Evolutionary conservation across 2,329 filamentous ascomycete species (phyloP), one percentile per base, ranked within the genome.

Genomic region (Chrysosporium keratinophilum): DNA sequence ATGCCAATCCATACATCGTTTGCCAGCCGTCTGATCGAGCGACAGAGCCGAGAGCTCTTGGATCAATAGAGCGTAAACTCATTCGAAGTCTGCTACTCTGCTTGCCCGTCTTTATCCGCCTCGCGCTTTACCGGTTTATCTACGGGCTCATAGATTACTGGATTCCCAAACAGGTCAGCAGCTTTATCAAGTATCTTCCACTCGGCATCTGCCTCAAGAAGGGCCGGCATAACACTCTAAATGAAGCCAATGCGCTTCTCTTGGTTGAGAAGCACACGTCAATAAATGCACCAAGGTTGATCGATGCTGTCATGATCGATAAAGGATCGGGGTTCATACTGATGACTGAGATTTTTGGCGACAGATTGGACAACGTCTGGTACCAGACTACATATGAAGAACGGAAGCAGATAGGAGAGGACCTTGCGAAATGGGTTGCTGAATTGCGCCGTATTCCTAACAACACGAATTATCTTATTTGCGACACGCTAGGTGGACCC

Each of bases 371-470:
- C 31, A 7, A 33, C 7, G 51, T 52, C 12, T 34, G 20, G 23
- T 52, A 58, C 31, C 43, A 54, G n/a, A 56, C 47, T 19, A 58
- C 54, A 12, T 42, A 19, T 31, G 54, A 56, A 46, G 56, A 58
- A 41, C 56, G 50, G 12, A 39, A 55, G 17, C 56, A 58, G 39
- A 51, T 58, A 15, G 56, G 56, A 17, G 41, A 54, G 41, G 56
- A 58, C 28, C 23, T 58, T n/a, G 54, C 50, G 10, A 44, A 53
- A 40, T 56, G 48, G 15, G 50, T 58, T 49, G 43, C 35, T 33
- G 40, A 58, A 33, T 34, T 56, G 31, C 56, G 54, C 17, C 54
- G 39, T 5, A 58, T 58, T 28, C 54, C 56, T 11, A 58, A 56
- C 43, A 15, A 48, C n/a, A 46, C 35, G 2, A 49, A 48, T 2